Base-by-base conservation (phyloP, 2,329 filamentous ascomycete species). In the Phyllosticta paracitricarpa region DNA sequence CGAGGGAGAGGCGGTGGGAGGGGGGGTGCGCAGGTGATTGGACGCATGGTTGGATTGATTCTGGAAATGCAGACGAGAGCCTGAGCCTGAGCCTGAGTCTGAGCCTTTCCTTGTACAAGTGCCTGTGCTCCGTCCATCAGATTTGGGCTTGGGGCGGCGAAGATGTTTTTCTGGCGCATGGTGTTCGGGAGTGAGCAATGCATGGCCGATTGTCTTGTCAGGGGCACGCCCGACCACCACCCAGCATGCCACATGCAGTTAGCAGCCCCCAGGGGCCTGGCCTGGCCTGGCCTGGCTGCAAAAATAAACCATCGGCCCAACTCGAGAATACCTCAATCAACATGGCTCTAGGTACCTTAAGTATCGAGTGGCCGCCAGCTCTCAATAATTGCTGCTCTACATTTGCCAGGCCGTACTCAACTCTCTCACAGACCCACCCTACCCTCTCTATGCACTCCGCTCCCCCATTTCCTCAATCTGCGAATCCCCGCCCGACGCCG, bases 11-110 rank as follows among this genome's bases (percentile, higher is more conserved):
- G 58, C 30, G 58, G 58, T 26, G 33, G 4, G 52, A 22, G 26
- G 52, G 19, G 19, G 19, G 19, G 1, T 1, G 19, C 19, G 19
- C 33, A 53, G 58, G 19, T 55, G 58, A 60, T 56, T 60, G 53
- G 58, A n/a, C 14, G 53, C 40, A 33, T 10, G 52, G 51, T 33
- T 60, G 58, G 33, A 54, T 60, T 52, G 35, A 40, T 56, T 56
- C 53, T 28, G 53, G 22, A 19, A 48, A 56, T 24, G 25, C 35
- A 22, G 19, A 22, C 19, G 19, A 54, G 58, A 7, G 58, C 28
- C 35, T 19, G 58, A 51, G 58, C 58, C 33, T 1, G 10, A 9
- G 10, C 7, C 14, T 4, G 35, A 4, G 35, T 4, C 9, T 40
- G 17, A 2, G 35, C 17, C 2, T 17, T 8, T n/a, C n/a, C n/a